Evolutionary conservation across 768 basidiomycete species (phyloP).

Genomic region (Mycena polygramma): DNA sequence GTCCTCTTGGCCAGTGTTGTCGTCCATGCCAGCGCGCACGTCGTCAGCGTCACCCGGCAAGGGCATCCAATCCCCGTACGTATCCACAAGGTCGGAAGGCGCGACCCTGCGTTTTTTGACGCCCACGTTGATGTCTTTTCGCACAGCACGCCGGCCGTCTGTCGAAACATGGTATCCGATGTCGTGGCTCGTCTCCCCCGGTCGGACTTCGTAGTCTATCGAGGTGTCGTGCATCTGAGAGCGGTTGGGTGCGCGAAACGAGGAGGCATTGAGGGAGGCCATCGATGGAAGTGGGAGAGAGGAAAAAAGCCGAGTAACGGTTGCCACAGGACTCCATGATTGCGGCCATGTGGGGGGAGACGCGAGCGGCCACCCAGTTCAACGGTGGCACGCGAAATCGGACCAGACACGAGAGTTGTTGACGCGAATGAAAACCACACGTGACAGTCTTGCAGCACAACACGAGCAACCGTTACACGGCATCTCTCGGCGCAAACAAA

Average conservation of each 20-base stretch:
- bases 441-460: no score
- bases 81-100: not conserved
- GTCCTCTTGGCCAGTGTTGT: not conserved
- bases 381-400: no score
- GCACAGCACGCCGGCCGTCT: not conserved
- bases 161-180: not conserved
- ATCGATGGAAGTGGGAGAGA: not conserved
- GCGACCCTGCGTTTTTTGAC: not conserved
- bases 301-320: no score
- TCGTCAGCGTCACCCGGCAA: not conserved
- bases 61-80: not conserved
- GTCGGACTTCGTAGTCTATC: slow-evolving; percentile 6
- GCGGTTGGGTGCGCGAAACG: not conserved
- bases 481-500: no score
- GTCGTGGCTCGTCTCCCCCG: not conserved
- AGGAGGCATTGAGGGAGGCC: not conserved
- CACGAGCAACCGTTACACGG: no score
- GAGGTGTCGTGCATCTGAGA: not conserved
- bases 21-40: not conserved
- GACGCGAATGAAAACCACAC: no score
- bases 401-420: no score
- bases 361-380: no score
- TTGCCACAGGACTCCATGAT: no score
- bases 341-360: no score
- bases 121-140: not conserved